Evolutionary conservation across 768 basidiomycete species (phyloP), one percentile per base, ranked within the genome.

Genomic region (Boletus patriciae): DNA sequence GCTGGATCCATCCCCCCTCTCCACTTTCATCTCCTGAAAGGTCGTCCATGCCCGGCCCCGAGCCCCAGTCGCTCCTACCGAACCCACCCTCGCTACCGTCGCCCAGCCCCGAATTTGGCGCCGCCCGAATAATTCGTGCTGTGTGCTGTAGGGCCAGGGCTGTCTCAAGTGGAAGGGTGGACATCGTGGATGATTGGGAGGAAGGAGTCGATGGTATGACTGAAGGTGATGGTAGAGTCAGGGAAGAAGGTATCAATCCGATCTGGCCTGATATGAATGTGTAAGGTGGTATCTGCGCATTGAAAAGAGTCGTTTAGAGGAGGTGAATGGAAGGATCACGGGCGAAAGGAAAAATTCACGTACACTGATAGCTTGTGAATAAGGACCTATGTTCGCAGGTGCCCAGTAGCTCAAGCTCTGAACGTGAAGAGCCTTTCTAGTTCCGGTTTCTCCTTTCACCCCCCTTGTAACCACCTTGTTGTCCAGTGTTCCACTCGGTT

Each of bases 351-450:
- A 44, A 23, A 42, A 60, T 48, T 42, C 51, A 74, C 85, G 64
- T 51, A 95, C 96, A 50, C 80, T 77, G 61, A 98, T 83, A 2
- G 93, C 90, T 73, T 99, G 97, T 5, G 94, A 97, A 72, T 99
- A 99, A 5, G 97, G 97, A 0, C 97, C 97, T 52, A 99, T 98
- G 70, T 98, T 99, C 11, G 97, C 97, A 13, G 97, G 94, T 27
- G 95, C 97, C 97, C 97, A 99, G 67, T 98, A 98, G 71, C 96
- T 98, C 59, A 98, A 67, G 10, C 94, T 82, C 72, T 98, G 97
- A 3, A 99, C 97, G 67, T 99, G 97, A 44, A 98, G 77, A 0
- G 92, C 87, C 53, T 83, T 83, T 43, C 95, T 77, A 7, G 66
- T 46, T 19, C 54, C 66, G 10, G 54, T 61, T 65, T 80, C 79